Base-by-base conservation (phyloP, 345 rosid genomes). In the Acer negundo region DNA sequence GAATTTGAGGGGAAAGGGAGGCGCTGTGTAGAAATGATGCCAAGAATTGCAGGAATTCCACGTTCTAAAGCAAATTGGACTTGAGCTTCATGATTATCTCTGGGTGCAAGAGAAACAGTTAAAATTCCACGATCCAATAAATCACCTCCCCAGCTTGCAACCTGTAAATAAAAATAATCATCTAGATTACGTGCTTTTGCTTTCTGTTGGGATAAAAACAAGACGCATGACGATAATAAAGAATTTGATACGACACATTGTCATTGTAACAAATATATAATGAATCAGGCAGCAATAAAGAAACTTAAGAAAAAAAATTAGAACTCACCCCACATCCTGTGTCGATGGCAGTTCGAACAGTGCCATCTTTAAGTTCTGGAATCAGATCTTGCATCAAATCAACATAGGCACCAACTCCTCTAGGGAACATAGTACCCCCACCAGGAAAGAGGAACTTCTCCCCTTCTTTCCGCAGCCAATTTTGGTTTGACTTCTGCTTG, bases 141-240 rank as follows among this genome's bases (percentile, higher is more conserved):
- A 81, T 96, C 98, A 1, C 99, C 99, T 81, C 99, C 99, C 99
- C 99, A 96, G 85, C 99, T 96, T 4, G 99, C 99, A 85, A 96
- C 99, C 99, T 96, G 69, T 5, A 73, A 46, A 75, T 38, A 78
- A 74, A 13, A 46, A 11, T 10, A 77, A 53, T 61, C 11, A 67
- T 19, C 16, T n/a, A 23, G 58, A 61, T 71, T 13, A 61, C 64
- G 42, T 26, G 4, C 65, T 12, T 22, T 22, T 55, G 49, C 17
- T 58, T 66, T 42, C 51, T 5, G 28, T 35, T 59, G 63, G 10
- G 31, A 79, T 49, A 75, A 46, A 74, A 62, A 17, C 46, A 31
- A 42, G 64, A 35, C 8, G 10, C 46, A 70, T 3, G 6, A 26
- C 17, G 31, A 62, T 58, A 47, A 42, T 19, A 51, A 62, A 62